These are phyloP conservation scores for Solanum dulcamara DNA, from an alignment of 257 asterid genomes.

Conservation along the genomic window DNA sequence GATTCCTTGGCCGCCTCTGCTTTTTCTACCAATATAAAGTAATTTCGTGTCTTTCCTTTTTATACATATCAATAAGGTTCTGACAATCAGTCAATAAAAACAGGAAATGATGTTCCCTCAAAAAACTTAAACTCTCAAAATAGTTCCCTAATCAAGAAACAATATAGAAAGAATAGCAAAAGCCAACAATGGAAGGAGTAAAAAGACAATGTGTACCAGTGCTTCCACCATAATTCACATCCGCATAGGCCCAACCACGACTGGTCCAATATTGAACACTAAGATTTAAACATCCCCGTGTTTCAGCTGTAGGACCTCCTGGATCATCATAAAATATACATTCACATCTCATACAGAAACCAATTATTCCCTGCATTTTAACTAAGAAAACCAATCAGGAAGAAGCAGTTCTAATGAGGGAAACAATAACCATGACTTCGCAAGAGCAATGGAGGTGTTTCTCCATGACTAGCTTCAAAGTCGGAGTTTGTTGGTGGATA, in stretches of 20 bases:
- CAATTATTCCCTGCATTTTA: not conserved
- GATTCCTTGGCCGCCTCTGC: not conserved
- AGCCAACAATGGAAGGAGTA: not conserved
- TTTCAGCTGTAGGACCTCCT: conserved; percentile 98
- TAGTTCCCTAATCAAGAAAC: not conserved
- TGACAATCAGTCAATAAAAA: not conserved
- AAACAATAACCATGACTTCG: conserved; percentile 71
- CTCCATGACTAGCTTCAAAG: conserved; percentile 54
- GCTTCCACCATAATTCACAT: conserved; percentile 99
- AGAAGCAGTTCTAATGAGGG: not conserved
- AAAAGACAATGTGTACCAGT: conserved; percentile 39
- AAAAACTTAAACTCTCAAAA: not conserved
- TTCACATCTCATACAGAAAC: not conserved
- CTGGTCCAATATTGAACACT: conserved; percentile 93
- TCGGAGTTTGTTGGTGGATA: conserved; percentile 84
- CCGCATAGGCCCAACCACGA: conserved; percentile 98
- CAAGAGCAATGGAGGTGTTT: conserved; percentile 83
- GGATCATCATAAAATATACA: not conserved
- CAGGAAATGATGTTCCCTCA: not conserved
- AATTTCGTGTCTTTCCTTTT: not conserved
- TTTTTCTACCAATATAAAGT: not conserved
- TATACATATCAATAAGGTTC: not conserved
- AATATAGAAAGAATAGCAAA: not conserved
- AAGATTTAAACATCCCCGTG: conserved; percentile 74
- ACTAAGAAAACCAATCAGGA: not conserved